Evolutionary conservation across 768 basidiomycete species (phyloP).

Genomic region (Asterophora parasitica): DNA sequence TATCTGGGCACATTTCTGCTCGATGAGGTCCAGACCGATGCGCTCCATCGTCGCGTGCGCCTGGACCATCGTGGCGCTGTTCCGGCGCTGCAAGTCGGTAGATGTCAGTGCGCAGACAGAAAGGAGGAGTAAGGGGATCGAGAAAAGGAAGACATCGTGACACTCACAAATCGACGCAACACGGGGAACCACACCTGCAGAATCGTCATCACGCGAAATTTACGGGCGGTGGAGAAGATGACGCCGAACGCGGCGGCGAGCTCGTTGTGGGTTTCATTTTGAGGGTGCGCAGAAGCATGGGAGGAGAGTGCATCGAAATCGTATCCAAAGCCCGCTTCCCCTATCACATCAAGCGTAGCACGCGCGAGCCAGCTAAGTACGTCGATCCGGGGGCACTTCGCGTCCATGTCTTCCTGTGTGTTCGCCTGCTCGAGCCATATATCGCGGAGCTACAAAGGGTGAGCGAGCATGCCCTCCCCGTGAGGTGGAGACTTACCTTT

Average conservation of each 20-base stretch:
- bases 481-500: slow-evolving; percentile 32
- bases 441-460: slow-evolving; percentile 39
- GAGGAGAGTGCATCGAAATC: slow-evolving; percentile 26
- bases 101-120: neutral
- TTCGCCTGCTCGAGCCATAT: slow-evolving; percentile 31
- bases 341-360: slow-evolving; percentile 64
- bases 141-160: too few species aligned
- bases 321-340: slow-evolving; percentile 41
- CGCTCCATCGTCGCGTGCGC: slow-evolving; percentile 44
- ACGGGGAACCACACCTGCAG: slow-evolving; percentile 57
- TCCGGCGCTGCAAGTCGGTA: slow-evolving; percentile 33
- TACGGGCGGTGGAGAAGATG: slow-evolving; percentile 49
- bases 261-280: slow-evolving; percentile 33
- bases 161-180: slow-evolving; percentile 47
- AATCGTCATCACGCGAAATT: slow-evolving; percentile 48
- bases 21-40: slow-evolving; percentile 51
- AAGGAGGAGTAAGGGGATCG: neutral
- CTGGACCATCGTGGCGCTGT: slow-evolving; percentile 37
- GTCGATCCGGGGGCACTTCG: slow-evolving; percentile 35
- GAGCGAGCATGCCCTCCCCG: neutral
- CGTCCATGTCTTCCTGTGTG: slow-evolving; percentile 10
- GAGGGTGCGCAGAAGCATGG: slow-evolving; percentile 13
- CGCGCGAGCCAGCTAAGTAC: slow-evolving; percentile 50
- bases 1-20: slow-evolving; percentile 40
- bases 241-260: slow-evolving; percentile 50